Conservation (phyloP, 2,329 filamentous ascomycete species). For the Penicillium sp. region DNA sequence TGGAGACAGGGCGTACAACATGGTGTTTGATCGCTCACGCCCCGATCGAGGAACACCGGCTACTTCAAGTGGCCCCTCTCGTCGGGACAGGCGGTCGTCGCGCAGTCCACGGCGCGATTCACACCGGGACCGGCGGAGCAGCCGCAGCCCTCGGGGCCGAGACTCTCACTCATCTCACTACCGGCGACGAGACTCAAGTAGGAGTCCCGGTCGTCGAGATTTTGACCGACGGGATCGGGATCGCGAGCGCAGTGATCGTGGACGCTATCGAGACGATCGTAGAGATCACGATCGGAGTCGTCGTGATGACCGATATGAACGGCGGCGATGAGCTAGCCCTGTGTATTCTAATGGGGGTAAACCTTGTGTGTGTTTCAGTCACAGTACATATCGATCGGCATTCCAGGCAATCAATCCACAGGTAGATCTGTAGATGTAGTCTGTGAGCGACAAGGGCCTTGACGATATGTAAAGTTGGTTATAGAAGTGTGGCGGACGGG, state of each 20-base stretch:
- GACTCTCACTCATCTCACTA: conserved; percentile 29
- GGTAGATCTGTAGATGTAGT: no score
- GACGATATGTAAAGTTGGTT: no score
- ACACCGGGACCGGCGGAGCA: conserved; percentile 27
- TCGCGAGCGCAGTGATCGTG: conserved; percentile 15
- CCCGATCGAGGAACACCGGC: conserved; percentile 7
- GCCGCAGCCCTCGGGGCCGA: conserved; percentile 23
- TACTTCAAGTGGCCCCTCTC: conserved; percentile 3
- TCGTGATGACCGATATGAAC: conserved; percentile 24
- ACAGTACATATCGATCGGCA: no score
- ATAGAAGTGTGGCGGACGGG: no score
- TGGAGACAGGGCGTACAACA: conserved; percentile 58
- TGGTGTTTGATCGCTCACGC: conserved; percentile 66
- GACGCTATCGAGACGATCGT: conserved; percentile 13
- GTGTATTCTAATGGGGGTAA: background rate
- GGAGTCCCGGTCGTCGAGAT: conserved; percentile 23
- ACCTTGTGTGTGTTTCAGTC: no score
- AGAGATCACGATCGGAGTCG: conserved; percentile 19
- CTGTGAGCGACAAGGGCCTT: no score
- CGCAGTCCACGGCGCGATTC: conserved; percentile 41
- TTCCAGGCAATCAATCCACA: no score
- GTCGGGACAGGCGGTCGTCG: conserved; percentile 31
- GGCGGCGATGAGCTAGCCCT: conserved; percentile 21
- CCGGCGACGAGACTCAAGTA: conserved; percentile 32
- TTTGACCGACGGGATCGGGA: conserved; percentile 25